Base-by-base conservation (phyloP, 2,329 filamentous ascomycete species). In the Cytospora schulzeri region DNA sequence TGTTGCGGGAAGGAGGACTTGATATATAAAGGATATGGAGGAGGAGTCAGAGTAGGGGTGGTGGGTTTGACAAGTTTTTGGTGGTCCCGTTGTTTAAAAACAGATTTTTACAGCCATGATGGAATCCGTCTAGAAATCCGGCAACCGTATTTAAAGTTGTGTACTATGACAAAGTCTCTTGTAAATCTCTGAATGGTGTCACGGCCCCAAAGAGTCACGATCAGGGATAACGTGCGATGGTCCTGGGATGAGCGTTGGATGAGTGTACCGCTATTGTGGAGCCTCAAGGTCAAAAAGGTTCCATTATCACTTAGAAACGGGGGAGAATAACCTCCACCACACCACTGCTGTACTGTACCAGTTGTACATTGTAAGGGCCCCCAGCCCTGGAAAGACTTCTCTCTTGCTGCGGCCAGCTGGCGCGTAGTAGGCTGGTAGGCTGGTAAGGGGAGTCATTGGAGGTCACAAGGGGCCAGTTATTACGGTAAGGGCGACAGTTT, bases 401-500 rank as follows among this genome's bases (percentile, higher is more conserved):
- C 9, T 4, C 29, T 9, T 31, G 29, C 22, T 41, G 28, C 22
- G 15, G 31, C n/a, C 35, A 50, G 50, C 62, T 64, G 57, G 35
- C 52, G 57, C 60, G 57, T 57, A 63, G 64, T 29, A 14, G 53
- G 22, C 53, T 38, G 35, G 51, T 35, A 15, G 33, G 33, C 4
- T 12, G 1, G 14, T 12, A 14, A 15, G 33, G 33, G 7, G 11
- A 12, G 9, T 15, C 29, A 31, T 31, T 31, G 29, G 52, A 38
- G 64, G 62, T n/a, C n/a, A n/a, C n/a, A n/a, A n/a, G n/a, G n/a
- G n/a, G n/a, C n/a, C 61, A 60, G 66, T 67, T 68, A 62, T 66
- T 63, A 67, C 38, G 67, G 66, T 67, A 68, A 67, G 60, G 66
- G 66, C 66, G 66, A 61, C 53, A 28, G 11, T 28, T 58, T 52